phyloP scores from a whole-genome alignment of 192 early-diverging fungal genomes.

The Backusella sp. region DNA sequence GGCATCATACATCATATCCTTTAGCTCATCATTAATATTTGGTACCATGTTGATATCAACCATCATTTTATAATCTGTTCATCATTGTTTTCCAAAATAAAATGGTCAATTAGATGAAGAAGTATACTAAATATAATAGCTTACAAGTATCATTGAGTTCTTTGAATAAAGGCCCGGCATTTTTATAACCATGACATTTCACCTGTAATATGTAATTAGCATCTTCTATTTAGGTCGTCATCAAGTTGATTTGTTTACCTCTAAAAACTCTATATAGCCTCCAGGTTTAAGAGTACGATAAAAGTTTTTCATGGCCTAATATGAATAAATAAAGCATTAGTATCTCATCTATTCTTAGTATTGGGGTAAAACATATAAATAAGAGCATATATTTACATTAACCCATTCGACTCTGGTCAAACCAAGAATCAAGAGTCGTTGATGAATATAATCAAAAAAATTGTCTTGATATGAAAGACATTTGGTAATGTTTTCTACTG shows the following conservation, averaged over 20 bases:
- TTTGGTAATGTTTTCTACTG: conserved; percentile 16
- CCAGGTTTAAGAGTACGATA: conserved; percentile 28
- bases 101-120: background rate
- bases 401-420: conserved; percentile 29
- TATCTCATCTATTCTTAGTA: too few relatives aligned
- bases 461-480: conserved; percentile 28
- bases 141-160: background rate
- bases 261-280: conserved; percentile 30
- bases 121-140: too few relatives aligned
- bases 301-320: conserved; percentile 22
- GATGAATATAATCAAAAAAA: conserved; percentile 34
- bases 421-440: conserved; percentile 18
- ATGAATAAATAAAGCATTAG: background rate
- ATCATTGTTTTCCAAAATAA: background rate
- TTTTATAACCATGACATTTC: background rate
- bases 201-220: background rate
- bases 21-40: background rate
- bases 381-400: background rate
- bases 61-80: background rate
- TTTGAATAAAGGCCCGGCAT: background rate
- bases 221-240: background rate
- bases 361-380: background rate
- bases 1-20: background rate
- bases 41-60: background rate
- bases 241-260: background rate